A percentile compares a stretch with the other conserved stretches of the same genome.
Conservation (phyloP, 176 grass and related monocot genomes). For the Areca catechu region DNA sequence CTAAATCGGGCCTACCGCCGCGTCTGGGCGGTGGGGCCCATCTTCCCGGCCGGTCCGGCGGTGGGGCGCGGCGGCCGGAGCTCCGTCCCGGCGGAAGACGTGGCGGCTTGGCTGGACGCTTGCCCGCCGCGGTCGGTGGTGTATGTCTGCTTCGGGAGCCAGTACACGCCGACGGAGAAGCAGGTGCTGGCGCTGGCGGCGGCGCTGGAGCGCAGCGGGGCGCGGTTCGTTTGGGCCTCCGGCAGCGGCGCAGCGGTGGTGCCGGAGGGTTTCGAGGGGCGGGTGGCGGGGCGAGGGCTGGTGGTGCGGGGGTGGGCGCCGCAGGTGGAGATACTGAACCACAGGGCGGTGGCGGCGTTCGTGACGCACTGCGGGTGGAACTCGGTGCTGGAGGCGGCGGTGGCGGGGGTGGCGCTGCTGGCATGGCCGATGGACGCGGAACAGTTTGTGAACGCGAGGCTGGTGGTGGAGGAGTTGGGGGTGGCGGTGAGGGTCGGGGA, state of each 20-base stretch:
- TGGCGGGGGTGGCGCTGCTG: slow-evolving; percentile 1
- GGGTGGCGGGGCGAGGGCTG: slow-evolving; percentile 4
- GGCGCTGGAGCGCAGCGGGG: slow-evolving; percentile 23
- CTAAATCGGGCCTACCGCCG: slow-evolving; percentile 14
- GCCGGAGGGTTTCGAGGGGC: slow-evolving; percentile 23
- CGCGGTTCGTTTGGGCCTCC: slow-evolving; percentile 29
- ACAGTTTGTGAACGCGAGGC: too few species aligned
- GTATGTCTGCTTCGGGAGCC: slow-evolving; percentile 54
- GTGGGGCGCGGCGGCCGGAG: neutral
- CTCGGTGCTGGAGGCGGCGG: slow-evolving; percentile 33
- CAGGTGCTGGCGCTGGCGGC: slow-evolving; percentile 5
- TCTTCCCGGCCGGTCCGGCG: neutral
- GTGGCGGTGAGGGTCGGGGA: too few species aligned
- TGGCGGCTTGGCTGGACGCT: slow-evolving; percentile 21
- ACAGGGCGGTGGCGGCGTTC: slow-evolving; percentile 28
- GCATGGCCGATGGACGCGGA: too few species aligned
- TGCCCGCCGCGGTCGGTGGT: slow-evolving; percentile 37
- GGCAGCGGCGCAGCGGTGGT: neutral
- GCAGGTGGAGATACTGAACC: slow-evolving; percentile 28
- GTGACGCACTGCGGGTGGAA: slow-evolving; percentile 48
- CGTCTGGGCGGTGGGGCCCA: slow-evolving; percentile 15
- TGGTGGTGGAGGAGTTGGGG: too few species aligned
- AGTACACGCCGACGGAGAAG: slow-evolving; percentile 22
- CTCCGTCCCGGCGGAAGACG: slow-evolving; percentile 14
- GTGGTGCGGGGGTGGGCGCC: slow-evolving; percentile 33